These are phyloP conservation scores for Solanum bukasovii DNA, from an alignment of 257 asterid genomes.

Conservation along the genomic window DNA sequence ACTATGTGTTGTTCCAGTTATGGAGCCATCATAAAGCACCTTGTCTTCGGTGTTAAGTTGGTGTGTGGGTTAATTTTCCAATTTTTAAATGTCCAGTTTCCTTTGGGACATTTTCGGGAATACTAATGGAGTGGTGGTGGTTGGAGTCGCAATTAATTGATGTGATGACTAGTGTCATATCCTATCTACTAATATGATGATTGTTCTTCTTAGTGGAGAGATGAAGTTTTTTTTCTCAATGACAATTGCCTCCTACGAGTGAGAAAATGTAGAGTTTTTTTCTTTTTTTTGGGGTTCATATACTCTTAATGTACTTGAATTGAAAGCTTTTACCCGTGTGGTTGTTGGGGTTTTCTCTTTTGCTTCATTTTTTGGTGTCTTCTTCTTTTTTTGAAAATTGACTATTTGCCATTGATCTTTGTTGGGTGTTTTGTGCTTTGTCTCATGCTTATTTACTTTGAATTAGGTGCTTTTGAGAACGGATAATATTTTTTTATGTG, in stretches of 20 bases:
- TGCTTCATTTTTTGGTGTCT: neutral
- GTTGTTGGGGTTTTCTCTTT: neutral
- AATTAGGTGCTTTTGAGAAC: neutral
- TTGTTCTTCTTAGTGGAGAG: neutral
- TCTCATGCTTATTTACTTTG: neutral
- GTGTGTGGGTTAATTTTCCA: neutral
- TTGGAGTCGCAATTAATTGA: neutral
- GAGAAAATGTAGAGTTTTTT: neutral
- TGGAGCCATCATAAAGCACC: neutral
- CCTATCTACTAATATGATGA: neutral
- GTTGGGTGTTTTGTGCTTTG: neutral
- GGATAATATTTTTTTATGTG: neutral
- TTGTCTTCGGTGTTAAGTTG: neutral
- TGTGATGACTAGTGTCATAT: neutral
- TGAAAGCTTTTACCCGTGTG: neutral
- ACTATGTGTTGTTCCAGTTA: neutral
- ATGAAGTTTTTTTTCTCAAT: too few relatives aligned
- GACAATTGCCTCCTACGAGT: neutral
- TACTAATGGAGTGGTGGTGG: neutral
- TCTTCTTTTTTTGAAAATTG: neutral
- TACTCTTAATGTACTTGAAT: neutral
- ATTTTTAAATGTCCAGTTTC: neutral
- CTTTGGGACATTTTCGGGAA: neutral
- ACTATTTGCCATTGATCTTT: neutral
- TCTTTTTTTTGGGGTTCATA: neutral